Conservation (phyloP, 2,329 filamentous ascomycete genomes). For the Cylindrodendrum hubeiense region DNA sequence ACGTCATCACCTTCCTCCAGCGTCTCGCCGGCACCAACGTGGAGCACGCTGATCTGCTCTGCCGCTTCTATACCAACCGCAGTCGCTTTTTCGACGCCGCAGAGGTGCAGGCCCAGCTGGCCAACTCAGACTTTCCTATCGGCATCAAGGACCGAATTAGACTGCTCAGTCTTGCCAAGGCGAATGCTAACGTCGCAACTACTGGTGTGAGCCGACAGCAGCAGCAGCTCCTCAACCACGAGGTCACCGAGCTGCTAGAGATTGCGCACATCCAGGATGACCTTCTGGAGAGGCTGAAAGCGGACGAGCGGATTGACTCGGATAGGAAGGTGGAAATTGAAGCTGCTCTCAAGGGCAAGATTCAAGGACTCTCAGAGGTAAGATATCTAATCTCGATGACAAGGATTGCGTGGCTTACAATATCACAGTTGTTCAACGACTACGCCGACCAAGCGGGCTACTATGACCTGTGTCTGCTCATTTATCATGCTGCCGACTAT, state of each 20-base stretch:
- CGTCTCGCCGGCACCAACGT: constrained; percentile 79
- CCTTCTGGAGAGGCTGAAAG: constrained; percentile 80
- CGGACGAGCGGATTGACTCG: constrained; percentile 76
- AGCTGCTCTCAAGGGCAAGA: constrained; percentile 78
- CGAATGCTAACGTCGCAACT: constrained; percentile 88
- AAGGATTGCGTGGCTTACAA: constrained; percentile 34
- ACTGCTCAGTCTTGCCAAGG: constrained; percentile 90
- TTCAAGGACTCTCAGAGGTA: constrained; percentile 82
- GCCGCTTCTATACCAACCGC: constrained; percentile 90
- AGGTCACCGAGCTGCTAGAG: constrained; percentile 88
- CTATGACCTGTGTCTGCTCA: constrained; percentile 92
- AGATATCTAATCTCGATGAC: constrained; percentile 45
- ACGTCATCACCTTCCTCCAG: constrained; percentile 87
- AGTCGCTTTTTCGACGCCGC: constrained; percentile 89
- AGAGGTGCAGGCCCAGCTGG: constrained; percentile 85
- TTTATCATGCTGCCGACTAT: constrained; percentile 93
- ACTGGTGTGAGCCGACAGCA: constrained; percentile 81
- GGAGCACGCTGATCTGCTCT: constrained; percentile 89
- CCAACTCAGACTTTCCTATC: constrained; percentile 84
- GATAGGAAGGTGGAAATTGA: constrained; percentile 75
- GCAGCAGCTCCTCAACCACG: constrained; percentile 87
- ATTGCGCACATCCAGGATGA: constrained; percentile 97
- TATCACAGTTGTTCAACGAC: constrained; percentile 83
- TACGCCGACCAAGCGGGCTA: constrained; percentile 94
- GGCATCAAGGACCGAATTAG: constrained; percentile 88